Evolutionary conservation across 306 rosid species (phyloP).

Genomic region (Myrica gale): DNA sequence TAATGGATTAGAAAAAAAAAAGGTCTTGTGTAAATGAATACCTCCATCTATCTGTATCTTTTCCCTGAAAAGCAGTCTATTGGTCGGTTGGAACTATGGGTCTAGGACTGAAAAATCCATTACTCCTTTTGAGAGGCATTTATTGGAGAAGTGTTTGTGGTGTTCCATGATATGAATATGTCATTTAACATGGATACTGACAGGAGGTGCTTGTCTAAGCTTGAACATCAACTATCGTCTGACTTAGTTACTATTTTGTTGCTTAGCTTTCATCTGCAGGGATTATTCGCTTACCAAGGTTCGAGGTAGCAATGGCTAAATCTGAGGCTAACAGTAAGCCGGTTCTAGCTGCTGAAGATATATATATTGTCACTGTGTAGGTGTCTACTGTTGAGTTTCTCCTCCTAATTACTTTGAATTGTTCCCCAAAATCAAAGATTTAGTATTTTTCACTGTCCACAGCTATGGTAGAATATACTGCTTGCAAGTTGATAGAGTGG

Average conservation of each 20-base stretch:
- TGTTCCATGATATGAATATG: conserved; percentile 17
- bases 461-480: conserved; percentile 99
- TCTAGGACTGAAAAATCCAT: neutral
- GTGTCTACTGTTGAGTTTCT: conserved; percentile 34
- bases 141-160: conserved; percentile 26
- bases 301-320: conserved; percentile 95
- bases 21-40: neutral
- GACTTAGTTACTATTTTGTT: conserved; percentile 34
- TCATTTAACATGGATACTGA: conserved; percentile 12
- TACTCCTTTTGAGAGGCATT: conserved; percentile 1
- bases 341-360: conserved; percentile 84
- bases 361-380: conserved; percentile 80
- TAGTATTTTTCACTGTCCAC: conserved; percentile 27
- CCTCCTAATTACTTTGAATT: conserved; percentile 16
- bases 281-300: conserved; percentile 88
- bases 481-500: conserved; percentile 91
- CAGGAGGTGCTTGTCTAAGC: conserved; percentile 22
- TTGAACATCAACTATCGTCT: conserved; percentile 27
- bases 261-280: conserved; percentile 90
- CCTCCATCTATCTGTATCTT: neutral
- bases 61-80: neutral
- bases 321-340: conserved; percentile 88
- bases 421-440: conserved; percentile 21
- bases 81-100: neutral
- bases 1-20: no score